Evolutionary conservation across 768 basidiomycete species (phyloP).

Genomic region (Hygrophorus pudorinus): DNA sequence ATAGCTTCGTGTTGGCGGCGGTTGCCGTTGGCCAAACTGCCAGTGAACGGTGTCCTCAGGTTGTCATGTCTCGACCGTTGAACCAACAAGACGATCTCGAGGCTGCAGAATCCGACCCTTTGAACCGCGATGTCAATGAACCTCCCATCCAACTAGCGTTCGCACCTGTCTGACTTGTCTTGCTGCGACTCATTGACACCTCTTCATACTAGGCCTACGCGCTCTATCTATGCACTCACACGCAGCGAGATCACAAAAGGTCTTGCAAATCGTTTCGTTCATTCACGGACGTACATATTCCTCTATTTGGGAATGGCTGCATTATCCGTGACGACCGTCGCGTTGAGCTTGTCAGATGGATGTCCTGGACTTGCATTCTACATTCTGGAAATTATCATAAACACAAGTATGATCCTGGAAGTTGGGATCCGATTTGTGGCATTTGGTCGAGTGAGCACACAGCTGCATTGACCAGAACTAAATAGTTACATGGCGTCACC

Average conservation of each 20-base stretch:
- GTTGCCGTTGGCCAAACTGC: neutral
- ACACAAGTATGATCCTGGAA: conserved; percentile 88
- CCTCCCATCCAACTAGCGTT: neutral
- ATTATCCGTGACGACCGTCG: conserved; percentile 77
- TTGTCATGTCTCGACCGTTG: conserved; percentile 1
- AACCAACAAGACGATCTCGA: conserved; percentile 24
- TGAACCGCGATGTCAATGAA: conserved; percentile 21
- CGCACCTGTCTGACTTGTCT: conserved; percentile 6
- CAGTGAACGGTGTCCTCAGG: neutral
- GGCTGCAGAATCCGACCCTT: conserved; percentile 24
- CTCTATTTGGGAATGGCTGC: conserved; percentile 87
- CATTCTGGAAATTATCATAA: conserved; percentile 81
- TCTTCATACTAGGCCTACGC: conserved; percentile 40
- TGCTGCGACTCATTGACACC: conserved; percentile 1
- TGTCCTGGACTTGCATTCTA: conserved; percentile 88
- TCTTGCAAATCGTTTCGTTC: conserved; percentile 83
- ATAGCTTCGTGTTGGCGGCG: neutral
- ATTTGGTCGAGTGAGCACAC: conserved; percentile 70
- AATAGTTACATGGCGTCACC: neutral
- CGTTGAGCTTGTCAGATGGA: conserved; percentile 71
- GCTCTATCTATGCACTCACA: conserved; percentile 80
- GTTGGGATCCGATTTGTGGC: conserved; percentile 88
- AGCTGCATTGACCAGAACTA: neutral
- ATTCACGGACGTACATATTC: conserved; percentile 78
- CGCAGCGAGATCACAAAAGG: conserved; percentile 76